Conservation (phyloP, 306 rosid genomes). For the Vicia villosa region DNA sequence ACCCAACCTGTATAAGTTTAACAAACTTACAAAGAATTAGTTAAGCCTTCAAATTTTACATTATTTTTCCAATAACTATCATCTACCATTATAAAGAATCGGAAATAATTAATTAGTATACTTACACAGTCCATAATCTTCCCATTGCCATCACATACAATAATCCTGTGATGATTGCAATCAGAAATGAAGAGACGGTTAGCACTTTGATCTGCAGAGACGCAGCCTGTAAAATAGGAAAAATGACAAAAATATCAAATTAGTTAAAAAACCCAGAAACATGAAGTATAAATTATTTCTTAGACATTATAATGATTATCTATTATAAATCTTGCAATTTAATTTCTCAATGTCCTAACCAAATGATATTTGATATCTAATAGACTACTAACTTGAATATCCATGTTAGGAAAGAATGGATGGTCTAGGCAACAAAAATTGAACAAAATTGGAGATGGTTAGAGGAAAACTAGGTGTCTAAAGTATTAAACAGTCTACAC, state of each 20-base stretch:
- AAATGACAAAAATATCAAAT: constrained; percentile 24
- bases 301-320: constrained; percentile 3
- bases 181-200: constrained; percentile 82
- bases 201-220: constrained; percentile 72
- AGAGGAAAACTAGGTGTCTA: constrained; percentile 4
- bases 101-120: constrained; percentile 34
- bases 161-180: constrained; percentile 87
- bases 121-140: constrained; percentile 82
- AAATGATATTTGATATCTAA: background rate
- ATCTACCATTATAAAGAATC: constrained; percentile 5
- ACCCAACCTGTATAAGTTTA: background rate
- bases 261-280: constrained; percentile 24
- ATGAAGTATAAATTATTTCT: background rate
- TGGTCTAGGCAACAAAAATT: constrained; percentile 16
- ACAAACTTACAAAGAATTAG: background rate
- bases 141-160: constrained; percentile 66
- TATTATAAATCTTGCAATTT: background rate
- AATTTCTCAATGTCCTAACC: constrained; percentile 19
- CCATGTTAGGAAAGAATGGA: constrained; percentile 6
- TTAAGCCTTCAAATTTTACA: background rate
- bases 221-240: constrained; percentile 62
- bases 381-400: constrained; percentile 21
- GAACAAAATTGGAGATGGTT: background rate
- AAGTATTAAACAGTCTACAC: background rate
- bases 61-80: background rate